phyloP scores from a whole-genome alignment of 495 filamentous ascomycete species.

The Usnea hakonensis region DNA sequence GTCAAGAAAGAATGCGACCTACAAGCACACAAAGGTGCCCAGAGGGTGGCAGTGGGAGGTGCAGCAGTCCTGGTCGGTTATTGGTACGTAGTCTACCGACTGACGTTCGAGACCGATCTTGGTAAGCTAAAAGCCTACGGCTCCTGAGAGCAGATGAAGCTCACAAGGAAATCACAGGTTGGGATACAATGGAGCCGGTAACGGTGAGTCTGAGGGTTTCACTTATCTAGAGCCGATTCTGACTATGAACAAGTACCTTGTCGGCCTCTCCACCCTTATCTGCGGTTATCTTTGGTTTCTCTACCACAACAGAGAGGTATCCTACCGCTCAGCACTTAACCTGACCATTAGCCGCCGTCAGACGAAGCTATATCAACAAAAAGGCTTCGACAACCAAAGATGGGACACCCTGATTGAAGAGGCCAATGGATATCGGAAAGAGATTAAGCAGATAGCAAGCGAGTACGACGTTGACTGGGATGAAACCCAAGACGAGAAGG shows the following conservation, averaged over 20 bases:
- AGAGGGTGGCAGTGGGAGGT: conserved; percentile 71
- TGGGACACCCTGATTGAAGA: conserved; percentile 80
- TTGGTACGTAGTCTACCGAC: conserved; percentile 72
- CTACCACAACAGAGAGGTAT: conserved; percentile 84
- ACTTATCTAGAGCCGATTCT: neutral
- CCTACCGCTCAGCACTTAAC: conserved; percentile 76
- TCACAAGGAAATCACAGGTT: too few species aligned
- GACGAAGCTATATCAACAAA: conserved; percentile 62
- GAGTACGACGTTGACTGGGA: conserved; percentile 97
- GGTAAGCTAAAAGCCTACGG: too few species aligned
- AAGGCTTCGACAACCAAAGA: conserved; percentile 63
- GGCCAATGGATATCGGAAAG: conserved; percentile 66
- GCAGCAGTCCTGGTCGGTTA: conserved; percentile 63
- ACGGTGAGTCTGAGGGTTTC: conserved; percentile 36
- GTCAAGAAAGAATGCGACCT: conserved; percentile 78
- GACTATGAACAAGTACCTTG: conserved; percentile 52
- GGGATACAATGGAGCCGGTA: conserved; percentile 89
- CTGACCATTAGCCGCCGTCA: conserved; percentile 75
- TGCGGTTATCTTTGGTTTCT: conserved; percentile 90
- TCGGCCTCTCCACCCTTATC: conserved; percentile 75
- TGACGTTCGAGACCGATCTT: conserved; percentile 77
- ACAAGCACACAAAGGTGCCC: conserved; percentile 65
- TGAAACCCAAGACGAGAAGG: conserved; percentile 68
- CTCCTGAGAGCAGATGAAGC: too few species aligned
- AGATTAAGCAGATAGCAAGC: conserved; percentile 73